These are phyloP conservation scores for Trichoderma gracile DNA, from an alignment of 2,329 filamentous ascomycete species.

Conservation along the genomic window DNA sequence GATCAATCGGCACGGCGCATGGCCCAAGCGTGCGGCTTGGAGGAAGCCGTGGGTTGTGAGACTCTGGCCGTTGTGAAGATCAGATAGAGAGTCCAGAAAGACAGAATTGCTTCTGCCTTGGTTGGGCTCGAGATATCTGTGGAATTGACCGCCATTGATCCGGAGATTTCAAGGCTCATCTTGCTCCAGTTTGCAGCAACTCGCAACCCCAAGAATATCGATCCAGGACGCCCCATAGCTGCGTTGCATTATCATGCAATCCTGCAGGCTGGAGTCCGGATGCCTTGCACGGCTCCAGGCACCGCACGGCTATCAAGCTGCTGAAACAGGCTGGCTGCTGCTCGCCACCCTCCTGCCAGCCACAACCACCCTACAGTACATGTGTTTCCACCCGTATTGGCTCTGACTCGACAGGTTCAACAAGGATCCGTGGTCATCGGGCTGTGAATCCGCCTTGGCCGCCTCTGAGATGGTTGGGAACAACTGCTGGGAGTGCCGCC, in stretches of 20 bases:
- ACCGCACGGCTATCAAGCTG: conserved; percentile 17
- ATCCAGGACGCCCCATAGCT: conserved; percentile 6
- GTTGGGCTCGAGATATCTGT: neutral
- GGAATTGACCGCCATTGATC: conserved; percentile 20
- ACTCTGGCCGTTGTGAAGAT: conserved; percentile 22
- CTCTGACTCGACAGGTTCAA: conserved; percentile 18
- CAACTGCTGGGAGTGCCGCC: neutral
- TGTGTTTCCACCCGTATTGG: neutral
- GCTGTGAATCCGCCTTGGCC: conserved; percentile 7
- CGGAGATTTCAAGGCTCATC: neutral
- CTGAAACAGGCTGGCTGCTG: conserved; percentile 15
- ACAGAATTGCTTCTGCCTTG: neutral
- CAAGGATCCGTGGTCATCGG: conserved; percentile 13
- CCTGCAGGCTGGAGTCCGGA: conserved; percentile 26
- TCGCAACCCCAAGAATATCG: neutral
- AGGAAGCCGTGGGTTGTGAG: conserved; percentile 3
- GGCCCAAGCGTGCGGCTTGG: conserved; percentile 22
- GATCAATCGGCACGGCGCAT: conserved; percentile 25
- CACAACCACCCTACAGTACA: neutral
- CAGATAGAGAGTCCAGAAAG: conserved; percentile 14
- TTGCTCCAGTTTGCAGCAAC: neutral
- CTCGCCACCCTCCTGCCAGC: neutral
- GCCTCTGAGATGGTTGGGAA: neutral
- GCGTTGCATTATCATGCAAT: conserved; percentile 28
- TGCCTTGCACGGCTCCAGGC: conserved; percentile 24